Percentiles rank a stretch among this genome's conserved stretches.
Evolutionary conservation across 1,284 basidiomycete genomes (phyloP).

Genomic region (Cutaneotrichosporon mucoides): DNA sequence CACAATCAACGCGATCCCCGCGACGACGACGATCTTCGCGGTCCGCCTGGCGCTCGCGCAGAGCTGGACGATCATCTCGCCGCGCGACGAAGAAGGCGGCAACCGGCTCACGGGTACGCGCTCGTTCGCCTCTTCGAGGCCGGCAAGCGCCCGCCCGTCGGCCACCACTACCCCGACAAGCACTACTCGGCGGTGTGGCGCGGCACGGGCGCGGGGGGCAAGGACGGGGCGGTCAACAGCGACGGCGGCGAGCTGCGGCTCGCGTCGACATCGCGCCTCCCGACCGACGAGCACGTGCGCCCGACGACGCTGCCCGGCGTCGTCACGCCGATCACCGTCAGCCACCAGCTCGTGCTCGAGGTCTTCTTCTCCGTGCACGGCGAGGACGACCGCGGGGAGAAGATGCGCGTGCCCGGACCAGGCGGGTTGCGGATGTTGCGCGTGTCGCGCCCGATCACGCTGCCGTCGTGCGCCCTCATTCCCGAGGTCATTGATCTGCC

Average conservation of each 20-base stretch:
- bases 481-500: conserved; percentile 17
- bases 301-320: conserved; percentile 31
- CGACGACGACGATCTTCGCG: conserved; percentile 32
- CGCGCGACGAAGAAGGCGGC: conserved; percentile 23
- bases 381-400: conserved; percentile 24
- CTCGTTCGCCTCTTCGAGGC: conserved; percentile 15
- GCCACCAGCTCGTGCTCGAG: conserved; percentile 39
- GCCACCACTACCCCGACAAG: conserved; percentile 16
- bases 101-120: conserved; percentile 14
- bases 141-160: conserved; percentile 18
- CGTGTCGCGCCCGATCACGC: conserved; percentile 32
- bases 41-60: conserved; percentile 33
- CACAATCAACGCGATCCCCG: conserved; percentile 20
- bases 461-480: conserved; percentile 33
- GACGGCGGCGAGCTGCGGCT: conserved; percentile 15
- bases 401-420: conserved; percentile 24
- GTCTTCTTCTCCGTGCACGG: conserved; percentile 46
- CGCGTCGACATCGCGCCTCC: conserved; percentile 28
- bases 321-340: conserved; percentile 45
- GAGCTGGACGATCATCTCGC: conserved; percentile 30
- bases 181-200: conserved; percentile 27
- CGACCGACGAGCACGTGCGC: conserved; percentile 33
- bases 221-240: conserved; percentile 14
- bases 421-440: conserved; percentile 43
- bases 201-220: conserved; percentile 16